Conservation (phyloP, 148 eudicot genomes). For the Arbutus unedo region DNA sequence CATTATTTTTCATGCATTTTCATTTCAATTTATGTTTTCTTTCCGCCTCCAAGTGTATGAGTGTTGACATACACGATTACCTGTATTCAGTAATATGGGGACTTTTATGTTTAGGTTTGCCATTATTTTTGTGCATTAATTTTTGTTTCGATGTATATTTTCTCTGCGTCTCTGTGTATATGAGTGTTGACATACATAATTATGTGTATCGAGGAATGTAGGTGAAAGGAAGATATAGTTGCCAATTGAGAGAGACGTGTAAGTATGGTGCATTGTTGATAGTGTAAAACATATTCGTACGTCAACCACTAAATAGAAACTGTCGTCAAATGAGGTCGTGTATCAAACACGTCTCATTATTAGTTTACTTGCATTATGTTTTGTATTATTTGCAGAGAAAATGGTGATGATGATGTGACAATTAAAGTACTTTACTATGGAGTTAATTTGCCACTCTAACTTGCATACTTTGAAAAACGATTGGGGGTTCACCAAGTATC, state of each 20-base stretch:
- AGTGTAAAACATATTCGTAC: background rate
- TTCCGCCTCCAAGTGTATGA: background rate
- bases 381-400: conserved; percentile 40
- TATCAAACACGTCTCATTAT: background rate
- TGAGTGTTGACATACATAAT: background rate
- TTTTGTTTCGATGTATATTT: too few relatives aligned
- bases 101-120: too few relatives aligned
- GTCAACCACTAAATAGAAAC: background rate
- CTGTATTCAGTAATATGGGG: too few relatives aligned
- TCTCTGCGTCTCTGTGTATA: too few relatives aligned
- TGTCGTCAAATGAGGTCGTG: background rate
- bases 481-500: conserved; percentile 62
- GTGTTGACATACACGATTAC: too few relatives aligned
- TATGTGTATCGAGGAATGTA: background rate
- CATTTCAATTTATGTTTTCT: background rate
- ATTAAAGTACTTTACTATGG: conserved; percentile 63
- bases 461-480: conserved; percentile 53
- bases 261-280: background rate
- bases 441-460: conserved; percentile 69
- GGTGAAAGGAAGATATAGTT: background rate
- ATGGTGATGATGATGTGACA: conserved; percentile 52
- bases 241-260: background rate
- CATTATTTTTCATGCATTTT: background rate
- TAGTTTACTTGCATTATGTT: background rate
- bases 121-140: too few relatives aligned